Evolutionary conservation across 192 early-diverging fungal species (phyloP).

Genomic region (Funneliformis mosseae): DNA sequence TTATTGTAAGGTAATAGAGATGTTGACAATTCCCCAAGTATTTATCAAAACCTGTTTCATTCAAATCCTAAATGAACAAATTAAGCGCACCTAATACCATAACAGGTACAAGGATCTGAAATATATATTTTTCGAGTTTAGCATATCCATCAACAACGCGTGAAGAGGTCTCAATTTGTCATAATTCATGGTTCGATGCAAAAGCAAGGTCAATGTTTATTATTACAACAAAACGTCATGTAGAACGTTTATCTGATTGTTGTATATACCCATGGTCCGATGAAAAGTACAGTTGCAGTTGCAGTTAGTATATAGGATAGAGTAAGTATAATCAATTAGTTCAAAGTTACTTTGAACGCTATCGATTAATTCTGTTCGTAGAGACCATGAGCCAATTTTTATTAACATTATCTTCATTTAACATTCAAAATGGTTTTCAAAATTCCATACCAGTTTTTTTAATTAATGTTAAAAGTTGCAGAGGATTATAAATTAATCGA

Average conservation of each 20-base stretch:
- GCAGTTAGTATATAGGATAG: constrained; percentile 86
- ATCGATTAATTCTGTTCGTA: constrained; percentile 82
- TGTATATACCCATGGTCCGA: constrained; percentile 86
- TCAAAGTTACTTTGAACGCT: constrained; percentile 72
- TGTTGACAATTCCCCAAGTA: constrained; percentile 81
- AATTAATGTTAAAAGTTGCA: no score
- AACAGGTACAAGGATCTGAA: constrained; percentile 67
- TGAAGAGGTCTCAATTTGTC: not conserved
- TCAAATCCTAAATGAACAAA: constrained; percentile 97
- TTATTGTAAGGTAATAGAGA: constrained; percentile 90
- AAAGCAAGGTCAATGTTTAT: constrained; percentile 39
- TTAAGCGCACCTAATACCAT: constrained; percentile 95
- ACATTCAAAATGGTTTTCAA: no score
- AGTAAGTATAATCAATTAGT: constrained; percentile 93
- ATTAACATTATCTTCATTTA: constrained; percentile 81
- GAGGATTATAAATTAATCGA: no score
- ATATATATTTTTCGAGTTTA: constrained; percentile 11
- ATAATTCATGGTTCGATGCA: constrained; percentile 32
- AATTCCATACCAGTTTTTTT: no score
- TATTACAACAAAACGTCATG: constrained; percentile 32
- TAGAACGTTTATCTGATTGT: constrained; percentile 36
- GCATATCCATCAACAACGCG: constrained; percentile 20
- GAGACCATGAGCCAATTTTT: constrained; percentile 91
- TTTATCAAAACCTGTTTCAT: constrained; percentile 89
- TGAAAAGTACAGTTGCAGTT: constrained; percentile 75